phyloP scores from a whole-genome alignment of 2,329 filamentous ascomycete genomes.

The Onygenales sp. region DNA sequence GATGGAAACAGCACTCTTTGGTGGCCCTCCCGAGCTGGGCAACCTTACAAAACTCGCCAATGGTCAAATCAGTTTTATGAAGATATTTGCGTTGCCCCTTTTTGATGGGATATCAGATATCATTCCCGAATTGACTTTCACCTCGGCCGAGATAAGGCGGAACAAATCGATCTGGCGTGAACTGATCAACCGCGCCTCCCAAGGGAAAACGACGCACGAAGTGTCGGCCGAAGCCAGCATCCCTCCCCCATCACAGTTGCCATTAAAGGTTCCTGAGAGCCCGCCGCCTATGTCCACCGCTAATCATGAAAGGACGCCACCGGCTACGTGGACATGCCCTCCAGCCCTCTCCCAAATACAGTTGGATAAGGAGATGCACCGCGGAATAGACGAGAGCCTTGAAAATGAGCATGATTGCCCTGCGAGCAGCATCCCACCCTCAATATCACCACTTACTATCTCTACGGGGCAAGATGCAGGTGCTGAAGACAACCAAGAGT shows the following conservation, averaged over 20 bases:
- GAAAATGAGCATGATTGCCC: neutral
- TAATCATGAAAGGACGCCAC: neutral
- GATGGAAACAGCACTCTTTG: slow-evolving; percentile 79
- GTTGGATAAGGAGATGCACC: neutral
- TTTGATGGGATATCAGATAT: slow-evolving; percentile 83
- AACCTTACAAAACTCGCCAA: slow-evolving; percentile 74
- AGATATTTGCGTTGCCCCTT: slow-evolving; percentile 82
- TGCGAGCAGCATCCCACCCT: neutral
- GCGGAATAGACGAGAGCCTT: neutral
- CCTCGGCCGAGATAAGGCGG: slow-evolving; percentile 66
- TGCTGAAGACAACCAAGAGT: neutral
- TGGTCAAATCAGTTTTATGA: slow-evolving; percentile 93
- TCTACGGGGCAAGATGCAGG: neutral
- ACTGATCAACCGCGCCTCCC: slow-evolving; percentile 12
- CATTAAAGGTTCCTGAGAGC: neutral
- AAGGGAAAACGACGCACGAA: neutral
- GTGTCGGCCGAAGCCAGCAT: neutral
- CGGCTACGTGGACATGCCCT: neutral
- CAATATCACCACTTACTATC: neutral
- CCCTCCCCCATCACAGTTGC: slow-evolving; percentile 5
- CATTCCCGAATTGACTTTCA: slow-evolving; percentile 75
- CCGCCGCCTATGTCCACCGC: neutral
- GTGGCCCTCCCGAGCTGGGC: slow-evolving; percentile 66
- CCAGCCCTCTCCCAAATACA: neutral
- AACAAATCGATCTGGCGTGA: slow-evolving; percentile 64